These are phyloP conservation scores for Malus sylvestris DNA, from an alignment of 306 rosid species.

Conservation along the genomic window DNA sequence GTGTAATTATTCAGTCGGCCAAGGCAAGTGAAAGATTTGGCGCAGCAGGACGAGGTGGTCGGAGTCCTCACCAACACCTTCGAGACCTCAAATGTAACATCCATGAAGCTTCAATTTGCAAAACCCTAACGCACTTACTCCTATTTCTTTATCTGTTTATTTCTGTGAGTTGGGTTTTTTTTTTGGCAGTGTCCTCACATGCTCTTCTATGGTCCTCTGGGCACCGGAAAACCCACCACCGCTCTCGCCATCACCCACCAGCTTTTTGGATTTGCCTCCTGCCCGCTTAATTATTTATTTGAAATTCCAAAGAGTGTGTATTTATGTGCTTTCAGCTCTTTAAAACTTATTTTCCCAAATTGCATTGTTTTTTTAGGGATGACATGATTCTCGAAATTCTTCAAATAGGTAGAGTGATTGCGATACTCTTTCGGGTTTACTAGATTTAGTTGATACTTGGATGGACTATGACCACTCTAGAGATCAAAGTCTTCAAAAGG, in stretches of 20 bases:
- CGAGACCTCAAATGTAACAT: slow-evolving; percentile 66
- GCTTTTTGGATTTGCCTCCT: slow-evolving; percentile 54
- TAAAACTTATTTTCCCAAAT: neutral
- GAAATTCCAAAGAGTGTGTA: neutral
- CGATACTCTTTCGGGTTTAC: neutral
- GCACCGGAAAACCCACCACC: slow-evolving; percentile 92
- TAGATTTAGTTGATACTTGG: neutral
- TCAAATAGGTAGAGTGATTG: neutral
- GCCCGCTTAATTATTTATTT: neutral
- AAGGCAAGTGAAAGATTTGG: slow-evolving; percentile 83
- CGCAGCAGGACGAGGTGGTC: slow-evolving; percentile 93
- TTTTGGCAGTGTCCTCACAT: slow-evolving; percentile 73
- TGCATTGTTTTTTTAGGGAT: neutral
- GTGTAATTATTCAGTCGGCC: slow-evolving; percentile 55
- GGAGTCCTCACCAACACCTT: slow-evolving; percentile 89
- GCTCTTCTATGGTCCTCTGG: slow-evolving; percentile 96
- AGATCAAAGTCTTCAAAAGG: neutral
- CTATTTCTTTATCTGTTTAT: neutral
- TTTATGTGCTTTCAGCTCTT: neutral
- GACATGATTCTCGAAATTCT: too few relatives aligned
- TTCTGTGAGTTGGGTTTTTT: neutral
- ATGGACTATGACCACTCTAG: neutral
- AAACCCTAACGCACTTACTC: neutral
- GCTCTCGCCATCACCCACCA: slow-evolving; percentile 89
- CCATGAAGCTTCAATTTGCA: neutral